Evolutionary conservation across 2,329 filamentous ascomycete species (phyloP).

Genomic region (Penicillium sumatraense): DNA sequence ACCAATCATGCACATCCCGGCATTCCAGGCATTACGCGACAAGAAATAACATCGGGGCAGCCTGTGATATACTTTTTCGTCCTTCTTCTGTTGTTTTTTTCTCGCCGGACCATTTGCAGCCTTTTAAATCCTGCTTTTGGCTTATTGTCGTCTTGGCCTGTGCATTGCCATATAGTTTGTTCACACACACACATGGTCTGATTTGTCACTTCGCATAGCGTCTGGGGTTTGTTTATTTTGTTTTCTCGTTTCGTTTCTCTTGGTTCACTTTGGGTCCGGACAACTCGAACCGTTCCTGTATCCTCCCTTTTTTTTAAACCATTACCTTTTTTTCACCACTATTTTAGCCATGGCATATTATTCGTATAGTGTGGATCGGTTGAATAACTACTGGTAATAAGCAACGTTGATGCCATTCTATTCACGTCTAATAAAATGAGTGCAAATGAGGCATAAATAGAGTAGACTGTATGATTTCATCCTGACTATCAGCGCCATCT

Average conservation of each 20-base stretch:
- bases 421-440: not conserved
- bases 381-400: not conserved
- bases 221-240: constrained; percentile 37
- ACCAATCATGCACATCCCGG: not conserved
- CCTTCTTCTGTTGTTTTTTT: not conserved
- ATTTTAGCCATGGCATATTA: not conserved
- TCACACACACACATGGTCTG: constrained; percentile 28
- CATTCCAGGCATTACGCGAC: not conserved
- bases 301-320: constrained; percentile 9
- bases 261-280: constrained; percentile 8
- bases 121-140: not conserved
- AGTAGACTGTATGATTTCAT: no score
- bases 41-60: not conserved
- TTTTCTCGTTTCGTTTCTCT: constrained; percentile 15
- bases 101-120: not conserved
- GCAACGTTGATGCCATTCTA: not conserved
- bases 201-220: constrained; percentile 44
- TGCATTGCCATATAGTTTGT: constrained; percentile 27
- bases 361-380: not conserved
- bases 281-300: constrained; percentile 19
- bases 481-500: no score
- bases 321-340: constrained; percentile 6
- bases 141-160: constrained; percentile 8
- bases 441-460: no score
- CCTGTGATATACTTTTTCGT: not conserved